Percentiles rank a stretch among this genome's conserved stretches.
Conservation (phyloP, 2,329 filamentous ascomycete species). For the Calonectria pteridis region DNA sequence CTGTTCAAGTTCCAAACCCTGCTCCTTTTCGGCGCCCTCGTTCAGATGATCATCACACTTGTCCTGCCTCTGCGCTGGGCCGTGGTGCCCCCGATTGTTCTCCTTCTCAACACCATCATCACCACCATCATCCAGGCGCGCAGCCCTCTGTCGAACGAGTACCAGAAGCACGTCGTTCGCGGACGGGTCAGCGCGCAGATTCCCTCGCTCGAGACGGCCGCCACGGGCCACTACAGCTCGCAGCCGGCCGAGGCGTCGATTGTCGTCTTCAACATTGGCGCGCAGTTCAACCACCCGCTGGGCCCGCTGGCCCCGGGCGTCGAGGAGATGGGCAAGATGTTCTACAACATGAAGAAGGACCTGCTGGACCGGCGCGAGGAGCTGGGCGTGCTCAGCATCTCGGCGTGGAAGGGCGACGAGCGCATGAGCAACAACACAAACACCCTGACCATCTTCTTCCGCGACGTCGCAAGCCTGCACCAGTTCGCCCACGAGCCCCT, state of each 20-base stretch:
- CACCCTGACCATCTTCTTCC: conserved; percentile 64
- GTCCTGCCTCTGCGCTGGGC: conserved; percentile 52
- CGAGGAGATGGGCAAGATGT: conserved; percentile 53
- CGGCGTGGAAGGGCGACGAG: conserved; percentile 55
- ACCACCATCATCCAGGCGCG: conserved; percentile 46
- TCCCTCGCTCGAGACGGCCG: conserved; percentile 40
- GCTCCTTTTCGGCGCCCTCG: conserved; percentile 49
- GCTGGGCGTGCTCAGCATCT: conserved; percentile 61
- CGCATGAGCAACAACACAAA: conserved; percentile 56
- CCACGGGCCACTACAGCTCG: conserved; percentile 45
- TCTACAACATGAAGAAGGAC: conserved; percentile 53
- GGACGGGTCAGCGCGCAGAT: conserved; percentile 52
- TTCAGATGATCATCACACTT: conserved; percentile 50
- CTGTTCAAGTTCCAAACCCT: conserved; percentile 49
- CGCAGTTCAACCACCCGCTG: conserved; percentile 62
- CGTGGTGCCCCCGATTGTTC: conserved; percentile 46
- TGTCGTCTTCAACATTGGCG: conserved; percentile 60
- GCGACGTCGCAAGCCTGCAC: conserved; percentile 61
- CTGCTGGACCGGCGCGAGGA: conserved; percentile 54
- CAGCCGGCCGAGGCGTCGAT: conserved; percentile 46
- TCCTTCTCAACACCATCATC: conserved; percentile 48
- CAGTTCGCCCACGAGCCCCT: conserved; percentile 62
- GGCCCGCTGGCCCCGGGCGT: conserved; percentile 61
- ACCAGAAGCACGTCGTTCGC: conserved; percentile 43
- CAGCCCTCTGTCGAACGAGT: conserved; percentile 37